Evolutionary conservation across 2,329 filamentous ascomycete genomes (phyloP).

Genomic region (Teratosphaeria zuluensis): DNA sequence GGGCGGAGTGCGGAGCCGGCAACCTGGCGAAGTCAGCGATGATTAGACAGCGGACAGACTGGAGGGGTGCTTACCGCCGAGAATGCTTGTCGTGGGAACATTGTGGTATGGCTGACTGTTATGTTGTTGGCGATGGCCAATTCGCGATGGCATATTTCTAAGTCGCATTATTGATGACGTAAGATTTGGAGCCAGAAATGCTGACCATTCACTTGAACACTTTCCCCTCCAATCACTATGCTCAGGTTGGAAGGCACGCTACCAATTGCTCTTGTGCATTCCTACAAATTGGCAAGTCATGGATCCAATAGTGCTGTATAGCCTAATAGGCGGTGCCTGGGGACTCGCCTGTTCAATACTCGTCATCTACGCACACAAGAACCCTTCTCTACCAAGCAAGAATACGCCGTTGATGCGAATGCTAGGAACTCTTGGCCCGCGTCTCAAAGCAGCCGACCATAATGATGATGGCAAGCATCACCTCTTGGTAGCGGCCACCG

Average conservation of each 20-base stretch:
- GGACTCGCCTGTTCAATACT: background rate
- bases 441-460: constrained; percentile 27
- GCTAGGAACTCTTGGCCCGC: background rate
- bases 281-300: background rate
- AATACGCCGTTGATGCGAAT: background rate
- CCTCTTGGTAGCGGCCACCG: constrained; percentile 56
- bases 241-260: background rate
- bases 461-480: constrained; percentile 46
- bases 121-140: background rate
- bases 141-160: background rate
- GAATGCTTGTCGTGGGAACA: constrained; percentile 23
- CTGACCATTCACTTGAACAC: background rate
- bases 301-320: background rate
- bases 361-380: background rate
- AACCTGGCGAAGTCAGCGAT: constrained; percentile 23
- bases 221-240: background rate
- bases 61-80: constrained; percentile 12
- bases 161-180: background rate
- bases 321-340: background rate
- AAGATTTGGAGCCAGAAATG: background rate
- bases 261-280: background rate
- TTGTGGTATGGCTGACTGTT: constrained; percentile 6
- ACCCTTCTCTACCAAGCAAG: background rate
- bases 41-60: background rate
- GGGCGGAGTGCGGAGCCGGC: constrained; percentile 39